Percentiles rank a stretch among this genome's conserved stretches.
These are phyloP conservation scores for Acacia acuminata DNA, from an alignment of 306 rosid species.

Conservation along the genomic window DNA sequence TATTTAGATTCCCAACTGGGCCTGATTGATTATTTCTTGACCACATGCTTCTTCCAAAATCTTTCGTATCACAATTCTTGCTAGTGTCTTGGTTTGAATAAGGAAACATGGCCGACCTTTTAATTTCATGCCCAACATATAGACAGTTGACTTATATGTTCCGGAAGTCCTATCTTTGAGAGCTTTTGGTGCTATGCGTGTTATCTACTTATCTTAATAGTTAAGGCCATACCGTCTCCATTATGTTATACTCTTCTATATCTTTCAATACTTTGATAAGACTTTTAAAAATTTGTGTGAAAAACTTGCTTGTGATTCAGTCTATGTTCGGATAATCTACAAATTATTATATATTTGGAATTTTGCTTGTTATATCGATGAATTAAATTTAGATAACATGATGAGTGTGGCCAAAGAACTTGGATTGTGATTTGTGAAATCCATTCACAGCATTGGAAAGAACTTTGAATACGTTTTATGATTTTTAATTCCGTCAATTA, in stretches of 20 bases:
- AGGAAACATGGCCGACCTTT: constrained; percentile 10
- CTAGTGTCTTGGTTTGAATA: constrained; percentile 2
- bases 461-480: background rate
- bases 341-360: background rate
- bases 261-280: constrained; percentile 9
- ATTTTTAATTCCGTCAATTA: background rate
- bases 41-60: background rate
- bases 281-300: background rate
- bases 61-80: background rate
- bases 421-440: constrained; percentile 3
- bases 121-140: background rate
- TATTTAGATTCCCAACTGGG: background rate
- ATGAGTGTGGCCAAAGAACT: constrained; percentile 1
- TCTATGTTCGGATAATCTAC: background rate
- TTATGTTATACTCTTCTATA: constrained; percentile 6
- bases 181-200: constrained; percentile 18
- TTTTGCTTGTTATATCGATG: background rate
- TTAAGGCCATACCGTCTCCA: background rate
- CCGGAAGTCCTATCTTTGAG: background rate
- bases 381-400: background rate
- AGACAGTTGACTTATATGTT: constrained; percentile 14
- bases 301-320: background rate
- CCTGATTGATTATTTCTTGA: constrained; percentile 18
- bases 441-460: constrained; percentile 3
- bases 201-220: background rate